A percentile compares a stretch with the other conserved stretches of the same genome.
phyloP scores from a whole-genome alignment of 1,139 yeast species.

The Kazachstania sp. region DNA sequence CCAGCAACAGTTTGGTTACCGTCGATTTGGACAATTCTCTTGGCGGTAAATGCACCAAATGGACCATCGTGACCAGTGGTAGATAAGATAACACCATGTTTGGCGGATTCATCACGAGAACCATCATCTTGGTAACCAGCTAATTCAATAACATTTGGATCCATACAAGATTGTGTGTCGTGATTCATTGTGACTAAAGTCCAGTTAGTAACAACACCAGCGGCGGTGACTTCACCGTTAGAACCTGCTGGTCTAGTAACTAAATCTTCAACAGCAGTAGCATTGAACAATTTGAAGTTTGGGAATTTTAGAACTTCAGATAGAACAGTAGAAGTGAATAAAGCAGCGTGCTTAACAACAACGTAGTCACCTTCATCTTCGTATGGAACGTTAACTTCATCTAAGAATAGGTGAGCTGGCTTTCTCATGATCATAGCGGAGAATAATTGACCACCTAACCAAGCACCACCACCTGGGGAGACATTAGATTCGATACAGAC shows the following conservation, averaged over 20 bases:
- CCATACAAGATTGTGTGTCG: slow-evolving; percentile 75
- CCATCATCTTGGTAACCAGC: slow-evolving; percentile 30
- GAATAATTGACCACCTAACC: slow-evolving; percentile 75
- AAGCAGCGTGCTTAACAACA: slow-evolving; percentile 74
- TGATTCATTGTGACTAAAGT: slow-evolving; percentile 70
- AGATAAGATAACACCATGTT: slow-evolving; percentile 60
- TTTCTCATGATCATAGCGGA: slow-evolving; percentile 74
- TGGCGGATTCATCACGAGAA: slow-evolving; percentile 30
- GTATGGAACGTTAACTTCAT: slow-evolving; percentile 55
- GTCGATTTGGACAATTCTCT: slow-evolving; percentile 41
- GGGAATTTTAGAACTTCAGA: slow-evolving; percentile 66
- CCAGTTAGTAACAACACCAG: slow-evolving; percentile 82
- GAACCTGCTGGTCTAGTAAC: slow-evolving; percentile 58
- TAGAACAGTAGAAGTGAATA: slow-evolving; percentile 63
- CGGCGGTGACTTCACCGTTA: slow-evolving; percentile 51
- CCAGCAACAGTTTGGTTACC: slow-evolving; percentile 48
- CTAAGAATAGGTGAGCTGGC: slow-evolving; percentile 63
- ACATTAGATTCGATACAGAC: slow-evolving; percentile 70
- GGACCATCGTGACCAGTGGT: slow-evolving; percentile 82
- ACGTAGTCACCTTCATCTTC: slow-evolving; percentile 79
- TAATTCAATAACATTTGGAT: slow-evolving; percentile 60
- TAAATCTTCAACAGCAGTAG: slow-evolving; percentile 74
- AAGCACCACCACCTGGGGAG: slow-evolving; percentile 75
- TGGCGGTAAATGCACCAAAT: slow-evolving; percentile 73
- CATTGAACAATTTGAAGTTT: slow-evolving; percentile 69